phyloP scores from a whole-genome alignment of 23 red algal species.

The Gracilaria caudata region DNA sequence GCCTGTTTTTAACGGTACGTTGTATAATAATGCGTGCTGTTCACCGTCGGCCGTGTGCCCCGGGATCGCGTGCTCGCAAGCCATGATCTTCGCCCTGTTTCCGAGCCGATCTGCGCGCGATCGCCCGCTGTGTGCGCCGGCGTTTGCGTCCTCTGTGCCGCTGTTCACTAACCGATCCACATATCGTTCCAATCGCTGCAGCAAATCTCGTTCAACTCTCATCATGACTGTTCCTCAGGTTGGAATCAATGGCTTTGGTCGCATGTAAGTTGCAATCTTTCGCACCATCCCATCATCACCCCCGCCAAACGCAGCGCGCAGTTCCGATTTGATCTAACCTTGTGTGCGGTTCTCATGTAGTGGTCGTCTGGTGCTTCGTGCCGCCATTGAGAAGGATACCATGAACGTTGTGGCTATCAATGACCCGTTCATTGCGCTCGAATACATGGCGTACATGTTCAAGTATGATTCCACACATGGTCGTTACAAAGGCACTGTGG shows the following conservation, averaged over 20 bases:
- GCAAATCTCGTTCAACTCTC: not conserved
- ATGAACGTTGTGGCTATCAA: conserved; percentile 95
- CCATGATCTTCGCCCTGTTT: not conserved
- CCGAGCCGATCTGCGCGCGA: not conserved
- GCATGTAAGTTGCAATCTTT: conserved; percentile 40
- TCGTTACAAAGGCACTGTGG: conserved; percentile 75
- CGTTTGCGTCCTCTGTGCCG: not conserved
- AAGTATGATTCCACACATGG: conserved; percentile 99
- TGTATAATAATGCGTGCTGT: not conserved
- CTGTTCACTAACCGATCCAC: not conserved
- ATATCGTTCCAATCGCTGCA: not conserved
- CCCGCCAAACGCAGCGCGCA: not conserved
- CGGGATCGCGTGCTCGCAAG: not conserved
- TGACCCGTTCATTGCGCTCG: conserved; percentile 96
- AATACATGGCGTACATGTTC: conserved; percentile 99
- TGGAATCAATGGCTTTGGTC: conserved; percentile 94
- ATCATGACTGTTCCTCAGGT: conserved; percentile 56
- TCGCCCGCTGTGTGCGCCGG: not conserved
- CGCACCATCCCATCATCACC: too few relatives aligned
- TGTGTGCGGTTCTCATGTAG: not conserved
- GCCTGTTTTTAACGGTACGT: not conserved
- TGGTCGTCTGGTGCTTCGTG: conserved; percentile 95
- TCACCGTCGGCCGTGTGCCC: too few relatives aligned
- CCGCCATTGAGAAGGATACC: conserved; percentile 92
- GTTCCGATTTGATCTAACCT: not conserved